phyloP scores from a whole-genome alignment of 2,329 filamentous ascomycete species.

The Aurifilum marmelostoma region DNA sequence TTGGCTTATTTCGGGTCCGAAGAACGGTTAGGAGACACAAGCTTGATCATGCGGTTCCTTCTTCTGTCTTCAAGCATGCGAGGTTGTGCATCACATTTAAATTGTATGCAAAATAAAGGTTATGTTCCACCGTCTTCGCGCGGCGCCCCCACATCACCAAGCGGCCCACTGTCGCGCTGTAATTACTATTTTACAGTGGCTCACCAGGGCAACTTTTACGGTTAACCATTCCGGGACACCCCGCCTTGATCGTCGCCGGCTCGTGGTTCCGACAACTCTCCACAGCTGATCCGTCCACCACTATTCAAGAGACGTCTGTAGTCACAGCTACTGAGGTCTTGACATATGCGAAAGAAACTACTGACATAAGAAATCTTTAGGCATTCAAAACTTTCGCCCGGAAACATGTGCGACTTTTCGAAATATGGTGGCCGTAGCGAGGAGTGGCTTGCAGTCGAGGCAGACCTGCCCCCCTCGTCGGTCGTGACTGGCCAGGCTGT shows the following conservation, averaged over 20 bases:
- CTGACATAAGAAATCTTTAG: too few species aligned
- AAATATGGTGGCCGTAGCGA: slow-evolving; percentile 3
- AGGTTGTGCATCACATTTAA: background rate
- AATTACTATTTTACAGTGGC: background rate
- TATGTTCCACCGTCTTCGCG: background rate
- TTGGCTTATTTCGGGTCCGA: background rate
- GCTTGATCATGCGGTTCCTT: background rate
- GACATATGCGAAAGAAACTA: background rate
- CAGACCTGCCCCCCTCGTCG: slow-evolving; percentile 4
- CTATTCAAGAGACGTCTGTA: background rate
- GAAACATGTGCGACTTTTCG: slow-evolving; percentile 18
- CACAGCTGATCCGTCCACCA: background rate
- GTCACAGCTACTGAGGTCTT: background rate
- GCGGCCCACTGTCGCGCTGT: background rate
- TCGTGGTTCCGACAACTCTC: background rate
- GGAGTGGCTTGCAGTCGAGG: slow-evolving; percentile 19
- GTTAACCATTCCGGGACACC: slow-evolving; percentile 4
- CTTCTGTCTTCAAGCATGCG: background rate
- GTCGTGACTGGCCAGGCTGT: slow-evolving; percentile 1
- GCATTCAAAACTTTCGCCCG: too few species aligned
- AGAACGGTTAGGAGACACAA: background rate
- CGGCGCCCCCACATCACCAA: background rate
- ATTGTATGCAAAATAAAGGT: background rate
- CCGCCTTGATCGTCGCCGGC: background rate
- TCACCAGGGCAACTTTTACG: background rate